Base-by-base conservation (phyloP, 192 early-diverging fungal species). In the Linnemannia schmuckeri region DNA sequence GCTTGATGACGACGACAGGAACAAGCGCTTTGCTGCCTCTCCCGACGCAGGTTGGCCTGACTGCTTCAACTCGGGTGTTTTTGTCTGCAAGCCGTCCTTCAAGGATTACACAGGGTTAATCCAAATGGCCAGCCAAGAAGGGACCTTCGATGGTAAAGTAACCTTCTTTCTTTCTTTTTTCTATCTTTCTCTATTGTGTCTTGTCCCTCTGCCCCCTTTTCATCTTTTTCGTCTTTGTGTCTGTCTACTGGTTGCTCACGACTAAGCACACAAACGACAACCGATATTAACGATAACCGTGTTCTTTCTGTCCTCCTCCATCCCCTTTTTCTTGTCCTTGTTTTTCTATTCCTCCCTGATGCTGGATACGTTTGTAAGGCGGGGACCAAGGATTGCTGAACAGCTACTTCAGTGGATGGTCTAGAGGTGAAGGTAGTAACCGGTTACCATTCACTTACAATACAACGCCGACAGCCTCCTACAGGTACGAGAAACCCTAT, bases 31-130 rank as follows among this genome's bases (percentile, higher is more conserved):
- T 88, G 95, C 96, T 5, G 97, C 98, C 7, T 93, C 97, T 8
- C 96, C 97, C 9, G 98, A 99, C 74, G 95, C 95, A 35, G 97
- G 97, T 1, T 99, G 98, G 98, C 98, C 98, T 0, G 98, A 99
- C 84, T 96, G 95, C 77, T 99, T 99, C 90, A 99, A 99, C 87
- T 98, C 98, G 63, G 98, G 97, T 8, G 97, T 99, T 3, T 95
- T 99, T 92, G 95, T 96, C 55, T 89, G 91, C 17, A 87, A 90
- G 63, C 95, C 97, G 35, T 88, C 88, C 47, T 83, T 61, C 9
- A 83, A 90, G 33, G 79, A 93, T 33, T 95, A 90, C 76, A 72
- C 89, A 12, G 91, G 88, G 1, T 79, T 96, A 54, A 79, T 93
- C 44, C 88, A 89, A 9, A 70, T 91, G 47, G 91, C 94, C 0